phyloP scores from a whole-genome alignment of 73 alveolate genomes.

The Paramecium bursaria region DNA sequence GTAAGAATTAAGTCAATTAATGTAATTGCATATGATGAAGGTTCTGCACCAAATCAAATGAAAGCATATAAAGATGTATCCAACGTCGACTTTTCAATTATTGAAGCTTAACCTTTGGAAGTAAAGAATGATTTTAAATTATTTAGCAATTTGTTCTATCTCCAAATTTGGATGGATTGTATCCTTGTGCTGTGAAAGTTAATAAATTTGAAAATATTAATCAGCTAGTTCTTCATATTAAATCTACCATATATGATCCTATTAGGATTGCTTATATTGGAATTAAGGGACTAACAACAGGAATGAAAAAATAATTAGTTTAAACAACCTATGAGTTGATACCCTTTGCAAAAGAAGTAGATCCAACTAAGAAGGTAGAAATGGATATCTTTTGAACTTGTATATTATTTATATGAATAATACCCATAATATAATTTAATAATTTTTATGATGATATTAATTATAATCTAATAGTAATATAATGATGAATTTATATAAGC shows the following conservation, averaged over 20 bases:
- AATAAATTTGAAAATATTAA: slow-evolving; percentile 46
- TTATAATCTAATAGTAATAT: too few relatives aligned
- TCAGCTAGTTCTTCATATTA: slow-evolving; percentile 11
- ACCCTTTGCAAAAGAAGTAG: slow-evolving; percentile 40
- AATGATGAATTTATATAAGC: background rate
- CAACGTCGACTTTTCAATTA: slow-evolving; percentile 32
- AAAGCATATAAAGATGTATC: slow-evolving; percentile 11
- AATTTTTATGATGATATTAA: background rate
- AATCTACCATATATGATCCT: slow-evolving; percentile 42
- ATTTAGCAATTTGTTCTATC: slow-evolving; percentile 35
- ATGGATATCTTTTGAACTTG: slow-evolving; percentile 15
- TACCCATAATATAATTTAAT: background rate
- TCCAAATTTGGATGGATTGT: slow-evolving; percentile 55
- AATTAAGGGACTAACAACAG: slow-evolving; percentile 35
- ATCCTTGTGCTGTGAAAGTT: slow-evolving; percentile 1
- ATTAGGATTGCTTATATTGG: background rate
- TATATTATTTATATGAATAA: background rate
- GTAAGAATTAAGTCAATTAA: slow-evolving; percentile 39
- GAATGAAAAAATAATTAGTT: slow-evolving; percentile 19
- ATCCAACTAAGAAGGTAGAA: slow-evolving; percentile 46
- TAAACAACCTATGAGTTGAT: slow-evolving; percentile 30
- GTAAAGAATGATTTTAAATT: background rate
- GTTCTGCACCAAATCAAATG: slow-evolving; percentile 17
- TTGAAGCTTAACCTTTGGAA: background rate
- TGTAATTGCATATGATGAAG: background rate